phyloP scores from a whole-genome alignment of 2,329 filamentous ascomycete species.

The Neoscytalidium dimidiatum region DNA sequence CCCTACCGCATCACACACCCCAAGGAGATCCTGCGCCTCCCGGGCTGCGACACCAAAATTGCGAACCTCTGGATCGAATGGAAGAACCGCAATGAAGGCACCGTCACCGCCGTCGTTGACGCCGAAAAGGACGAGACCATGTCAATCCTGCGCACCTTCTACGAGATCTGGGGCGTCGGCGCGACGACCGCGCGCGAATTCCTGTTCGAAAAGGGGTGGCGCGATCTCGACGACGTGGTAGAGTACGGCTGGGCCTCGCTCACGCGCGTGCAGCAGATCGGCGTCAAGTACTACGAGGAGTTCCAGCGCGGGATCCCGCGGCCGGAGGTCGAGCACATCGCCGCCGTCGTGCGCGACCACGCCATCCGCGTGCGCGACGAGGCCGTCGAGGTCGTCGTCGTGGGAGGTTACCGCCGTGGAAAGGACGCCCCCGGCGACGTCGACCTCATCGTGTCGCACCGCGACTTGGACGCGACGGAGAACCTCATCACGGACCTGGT shows the following conservation, averaged over 20 bases:
- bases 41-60: constrained; percentile 80
- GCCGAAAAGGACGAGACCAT: constrained; percentile 67
- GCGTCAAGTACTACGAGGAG: constrained; percentile 91
- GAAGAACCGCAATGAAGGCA: constrained; percentile 55
- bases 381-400: constrained; percentile 63
- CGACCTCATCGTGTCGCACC: constrained; percentile 82
- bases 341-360: constrained; percentile 62
- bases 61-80: constrained; percentile 78
- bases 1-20: constrained; percentile 57
- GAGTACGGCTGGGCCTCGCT: constrained; percentile 77
- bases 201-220: constrained; percentile 74
- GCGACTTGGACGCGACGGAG: constrained; percentile 66
- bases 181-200: constrained; percentile 79
- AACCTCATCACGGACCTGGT: constrained; percentile 75
- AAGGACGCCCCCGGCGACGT: constrained; percentile 77
- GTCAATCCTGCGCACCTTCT: constrained; percentile 68
- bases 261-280: constrained; percentile 84
- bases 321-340: constrained; percentile 71
- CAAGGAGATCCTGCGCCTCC: constrained; percentile 56
- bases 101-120: constrained; percentile 63
- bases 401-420: constrained; percentile 80
- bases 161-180: constrained; percentile 90
- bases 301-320: constrained; percentile 72
- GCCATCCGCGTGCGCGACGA: constrained; percentile 63
- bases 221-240: constrained; percentile 81